phyloP scores from a whole-genome alignment of 1,284 basidiomycete genomes.

The Ustilago crameri region DNA sequence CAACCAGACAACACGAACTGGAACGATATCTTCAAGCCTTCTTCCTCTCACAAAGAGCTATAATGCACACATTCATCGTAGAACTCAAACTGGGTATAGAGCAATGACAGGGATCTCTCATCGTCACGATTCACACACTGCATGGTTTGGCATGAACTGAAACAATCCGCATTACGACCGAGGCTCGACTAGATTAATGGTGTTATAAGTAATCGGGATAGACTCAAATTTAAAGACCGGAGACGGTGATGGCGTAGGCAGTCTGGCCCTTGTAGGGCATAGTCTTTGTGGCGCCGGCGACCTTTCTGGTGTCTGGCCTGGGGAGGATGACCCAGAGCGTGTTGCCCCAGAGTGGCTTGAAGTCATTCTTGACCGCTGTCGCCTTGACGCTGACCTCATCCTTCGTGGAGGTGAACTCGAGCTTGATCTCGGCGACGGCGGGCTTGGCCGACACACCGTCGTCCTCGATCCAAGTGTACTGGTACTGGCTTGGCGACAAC shows the following conservation, averaged over 20 bases:
- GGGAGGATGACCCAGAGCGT: slow-evolving; percentile 68
- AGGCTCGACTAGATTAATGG: no score
- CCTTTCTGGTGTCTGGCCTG: slow-evolving; percentile 61
- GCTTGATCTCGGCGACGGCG: slow-evolving; percentile 61
- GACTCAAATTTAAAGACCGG: slow-evolving; percentile 15
- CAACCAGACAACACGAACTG: slow-evolving; percentile 38
- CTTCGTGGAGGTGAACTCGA: slow-evolving; percentile 58
- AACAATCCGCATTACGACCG: no score
- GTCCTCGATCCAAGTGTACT: slow-evolving; percentile 69
- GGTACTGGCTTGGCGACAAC: slow-evolving; percentile 39
- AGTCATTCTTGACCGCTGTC: slow-evolving; percentile 59
- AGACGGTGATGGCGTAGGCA: slow-evolving; percentile 35
- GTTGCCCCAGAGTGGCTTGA: slow-evolving; percentile 69
- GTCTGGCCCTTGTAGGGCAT: slow-evolving; percentile 38
- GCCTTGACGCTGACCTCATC: slow-evolving; percentile 63
- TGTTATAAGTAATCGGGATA: no score
- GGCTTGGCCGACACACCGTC: slow-evolving; percentile 69
- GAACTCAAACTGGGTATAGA: no score
- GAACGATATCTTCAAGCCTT: slow-evolving; percentile 31
- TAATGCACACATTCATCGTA: not conserved
- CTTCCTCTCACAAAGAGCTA: slow-evolving; percentile 8
- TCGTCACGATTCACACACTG: no score
- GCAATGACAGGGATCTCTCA: no score
- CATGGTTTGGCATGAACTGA: no score
- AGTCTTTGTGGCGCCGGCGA: slow-evolving; percentile 31